phyloP scores from a whole-genome alignment of 805 yeast genomes.

The Ogataea paraovalis region DNA sequence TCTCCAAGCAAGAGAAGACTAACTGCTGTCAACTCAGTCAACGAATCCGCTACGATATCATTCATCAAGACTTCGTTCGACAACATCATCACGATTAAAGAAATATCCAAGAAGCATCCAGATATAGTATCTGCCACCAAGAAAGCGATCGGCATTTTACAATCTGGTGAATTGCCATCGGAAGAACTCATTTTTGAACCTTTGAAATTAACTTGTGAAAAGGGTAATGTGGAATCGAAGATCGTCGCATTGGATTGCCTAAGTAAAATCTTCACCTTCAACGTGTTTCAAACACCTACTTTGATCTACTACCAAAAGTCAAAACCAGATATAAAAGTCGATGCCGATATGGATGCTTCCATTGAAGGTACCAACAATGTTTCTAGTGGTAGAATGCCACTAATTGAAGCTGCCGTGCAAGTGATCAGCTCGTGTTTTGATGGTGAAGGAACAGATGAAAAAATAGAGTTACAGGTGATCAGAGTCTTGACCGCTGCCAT shows the following conservation, averaged over 20 bases:
- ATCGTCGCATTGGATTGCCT: conserved; percentile 77
- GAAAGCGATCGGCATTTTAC: conserved; percentile 40
- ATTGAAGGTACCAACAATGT: conserved; percentile 32
- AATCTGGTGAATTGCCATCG: conserved; percentile 37
- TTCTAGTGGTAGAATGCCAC: conserved; percentile 37
- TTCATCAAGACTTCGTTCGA: conserved; percentile 33
- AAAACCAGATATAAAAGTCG: conserved; percentile 26
- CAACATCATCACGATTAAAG: conserved; percentile 27
- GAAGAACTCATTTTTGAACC: conserved; percentile 70
- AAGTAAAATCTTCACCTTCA: conserved; percentile 84
- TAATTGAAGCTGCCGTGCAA: conserved; percentile 80
- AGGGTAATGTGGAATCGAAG: conserved; percentile 59
- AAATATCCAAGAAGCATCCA: conserved; percentile 40
- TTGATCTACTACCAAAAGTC: conserved; percentile 40
- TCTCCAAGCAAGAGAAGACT: neutral
- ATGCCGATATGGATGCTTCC: conserved; percentile 41
- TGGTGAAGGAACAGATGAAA: conserved; percentile 89
- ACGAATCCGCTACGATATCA: conserved; percentile 28
- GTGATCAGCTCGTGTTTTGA: conserved; percentile 82
- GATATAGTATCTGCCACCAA: conserved; percentile 34
- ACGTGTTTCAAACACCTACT: conserved; percentile 59
- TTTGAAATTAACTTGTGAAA: conserved; percentile 69
- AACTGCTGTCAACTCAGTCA: conserved; percentile 7
- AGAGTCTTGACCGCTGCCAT: conserved; percentile 89
- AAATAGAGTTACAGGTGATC: conserved; percentile 86